Conservation (phyloP, 805 yeast species). For the Ogataea nonfermentans region DNA sequence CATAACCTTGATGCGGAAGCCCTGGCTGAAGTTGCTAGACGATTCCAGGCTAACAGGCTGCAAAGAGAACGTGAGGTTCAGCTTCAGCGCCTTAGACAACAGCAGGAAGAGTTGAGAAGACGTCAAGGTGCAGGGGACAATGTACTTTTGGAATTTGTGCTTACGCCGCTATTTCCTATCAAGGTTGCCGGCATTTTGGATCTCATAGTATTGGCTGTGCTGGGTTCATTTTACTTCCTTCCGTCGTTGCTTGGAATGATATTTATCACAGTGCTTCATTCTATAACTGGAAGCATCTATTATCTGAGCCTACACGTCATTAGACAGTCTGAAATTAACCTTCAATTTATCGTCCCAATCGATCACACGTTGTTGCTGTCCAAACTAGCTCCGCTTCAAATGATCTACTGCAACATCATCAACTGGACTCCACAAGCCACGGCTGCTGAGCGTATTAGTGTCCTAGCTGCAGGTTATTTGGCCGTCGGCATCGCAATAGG, state of each 20-base stretch:
- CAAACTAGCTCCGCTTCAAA: constrained; percentile 7
- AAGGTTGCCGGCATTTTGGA: constrained; percentile 25
- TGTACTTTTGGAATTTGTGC: constrained; percentile 13
- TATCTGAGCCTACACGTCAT: not conserved
- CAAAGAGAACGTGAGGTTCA: constrained; percentile 11
- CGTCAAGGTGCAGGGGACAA: constrained; percentile 15
- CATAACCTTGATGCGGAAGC: constrained; percentile 2
- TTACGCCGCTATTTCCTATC: constrained; percentile 15
- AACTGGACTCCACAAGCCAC: constrained; percentile 25
- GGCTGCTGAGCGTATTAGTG: constrained; percentile 18
- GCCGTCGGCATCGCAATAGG: constrained; percentile 10
- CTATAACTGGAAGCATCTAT: constrained; percentile 1
- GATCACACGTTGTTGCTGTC: not conserved
- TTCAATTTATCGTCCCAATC: too few species aligned
- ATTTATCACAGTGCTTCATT: constrained; percentile 16
- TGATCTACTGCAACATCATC: constrained; percentile 17
- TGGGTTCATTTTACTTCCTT: constrained; percentile 25
- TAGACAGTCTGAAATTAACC: not conserved
- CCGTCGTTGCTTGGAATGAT: constrained; percentile 29
- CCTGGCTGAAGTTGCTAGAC: constrained; percentile 12
- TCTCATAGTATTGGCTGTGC: constrained; percentile 18
- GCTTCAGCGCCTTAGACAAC: constrained; percentile 8
- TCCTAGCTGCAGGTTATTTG: constrained; percentile 23
- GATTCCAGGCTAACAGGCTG: not conserved
- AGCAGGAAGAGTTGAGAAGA: constrained; percentile 10